Evolutionary conservation across 164 flowering plant genomes (phyloP).

Genomic region (Aristolochia contorta): DNA sequence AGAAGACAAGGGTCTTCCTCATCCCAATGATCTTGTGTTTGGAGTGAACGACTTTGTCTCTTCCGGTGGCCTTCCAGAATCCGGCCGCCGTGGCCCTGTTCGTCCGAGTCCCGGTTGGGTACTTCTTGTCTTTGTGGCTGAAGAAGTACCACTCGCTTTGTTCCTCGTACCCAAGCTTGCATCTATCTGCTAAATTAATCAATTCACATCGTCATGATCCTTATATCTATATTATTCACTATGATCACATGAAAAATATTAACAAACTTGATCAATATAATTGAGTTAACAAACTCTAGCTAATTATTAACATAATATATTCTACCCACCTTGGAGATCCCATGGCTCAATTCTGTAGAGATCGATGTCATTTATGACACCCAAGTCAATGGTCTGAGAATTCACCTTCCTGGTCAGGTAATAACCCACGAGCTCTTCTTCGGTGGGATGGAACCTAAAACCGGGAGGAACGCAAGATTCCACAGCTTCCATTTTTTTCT

Average conservation of each 20-base stretch:
- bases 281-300: too few species aligned
- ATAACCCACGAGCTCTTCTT: conserved; percentile 81
- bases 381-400: conserved; percentile 49
- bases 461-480: conserved; percentile 62
- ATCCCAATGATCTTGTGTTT: conserved; percentile 56
- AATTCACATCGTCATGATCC: too few species aligned
- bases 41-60: conserved; percentile 70
- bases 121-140: conserved; percentile 79
- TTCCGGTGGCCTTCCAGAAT: conserved; percentile 83
- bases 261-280: too few species aligned
- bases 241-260: too few species aligned
- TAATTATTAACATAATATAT: too few species aligned
- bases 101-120: conserved; percentile 70
- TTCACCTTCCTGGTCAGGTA: conserved; percentile 58
- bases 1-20: conserved; percentile 82
- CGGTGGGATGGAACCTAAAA: conserved; percentile 84
- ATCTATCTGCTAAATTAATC: conserved; percentile 28
- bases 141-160: conserved; percentile 78
- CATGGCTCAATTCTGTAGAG: conserved; percentile 85
- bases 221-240: too few species aligned
- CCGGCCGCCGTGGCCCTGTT: conserved; percentile 75
- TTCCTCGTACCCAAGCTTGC: conserved; percentile 61
- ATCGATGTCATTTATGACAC: conserved; percentile 64
- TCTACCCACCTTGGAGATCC: conserved; percentile 68
- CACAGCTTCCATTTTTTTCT: conserved; percentile 5